A percentile compares a stretch with the other conserved stretches of the same genome.
phyloP scores from a whole-genome alignment of 129 eudicot genomes.

The Helichrysum umbraculigerum region DNA sequence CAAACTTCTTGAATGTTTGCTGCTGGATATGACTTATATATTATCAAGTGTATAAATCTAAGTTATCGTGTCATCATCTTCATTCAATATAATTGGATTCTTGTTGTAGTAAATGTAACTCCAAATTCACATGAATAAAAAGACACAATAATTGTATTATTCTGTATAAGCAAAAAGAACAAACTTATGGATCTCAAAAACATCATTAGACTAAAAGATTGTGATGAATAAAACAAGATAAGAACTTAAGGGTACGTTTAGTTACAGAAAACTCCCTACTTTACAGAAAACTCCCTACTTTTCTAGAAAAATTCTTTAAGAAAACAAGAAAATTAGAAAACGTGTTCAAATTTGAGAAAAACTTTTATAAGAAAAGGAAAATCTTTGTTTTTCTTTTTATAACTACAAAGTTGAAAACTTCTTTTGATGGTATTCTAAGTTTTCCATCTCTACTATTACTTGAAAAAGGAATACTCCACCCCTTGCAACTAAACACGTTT shows the following conservation, averaged over 20 bases:
- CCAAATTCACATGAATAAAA: background rate
- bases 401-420: too few species aligned
- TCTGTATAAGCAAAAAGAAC: background rate
- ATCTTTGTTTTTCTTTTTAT: too few species aligned
- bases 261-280: too few species aligned
- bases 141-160: background rate
- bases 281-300: too few species aligned
- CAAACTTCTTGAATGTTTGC: slow-evolving; percentile 5
- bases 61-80: background rate
- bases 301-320: too few species aligned
- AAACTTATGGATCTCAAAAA: background rate
- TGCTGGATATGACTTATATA: background rate
- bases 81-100: background rate
- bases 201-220: background rate
- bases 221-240: background rate
- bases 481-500: too few species aligned
- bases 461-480: too few species aligned
- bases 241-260: background rate
- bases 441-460: too few species aligned
- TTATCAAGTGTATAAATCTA: background rate
- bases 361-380: too few species aligned
- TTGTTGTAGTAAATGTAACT: background rate
- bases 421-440: too few species aligned
- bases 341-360: too few species aligned
- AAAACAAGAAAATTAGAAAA: too few species aligned